A percentile compares a stretch with the other conserved stretches of the same genome.
Evolutionary conservation across 108 stramenopile species (phyloP).

Genomic region (Cyclotella choctawhatcheeana): DNA sequence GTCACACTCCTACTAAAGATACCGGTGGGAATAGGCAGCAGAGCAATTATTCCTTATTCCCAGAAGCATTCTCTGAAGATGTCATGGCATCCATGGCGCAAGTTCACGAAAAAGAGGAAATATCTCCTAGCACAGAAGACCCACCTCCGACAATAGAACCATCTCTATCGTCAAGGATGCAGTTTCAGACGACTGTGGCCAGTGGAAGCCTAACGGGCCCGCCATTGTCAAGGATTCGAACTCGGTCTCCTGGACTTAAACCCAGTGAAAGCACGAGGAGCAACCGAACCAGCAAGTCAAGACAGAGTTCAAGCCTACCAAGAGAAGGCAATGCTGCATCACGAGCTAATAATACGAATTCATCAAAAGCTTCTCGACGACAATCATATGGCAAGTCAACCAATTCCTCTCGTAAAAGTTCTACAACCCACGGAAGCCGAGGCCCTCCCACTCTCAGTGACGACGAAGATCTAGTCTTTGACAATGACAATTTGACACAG

Average conservation of each 20-base stretch:
- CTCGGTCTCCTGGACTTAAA: not conserved
- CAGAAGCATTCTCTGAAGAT: not conserved
- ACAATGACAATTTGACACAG: not conserved
- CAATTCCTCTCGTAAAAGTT: not conserved
- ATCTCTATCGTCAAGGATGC: conserved; percentile 6
- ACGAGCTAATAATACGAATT: not conserved
- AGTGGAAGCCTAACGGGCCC: too few relatives aligned
- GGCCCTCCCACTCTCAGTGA: conserved; percentile 20
- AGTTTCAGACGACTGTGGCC: too few relatives aligned
- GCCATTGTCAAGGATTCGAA: not conserved
- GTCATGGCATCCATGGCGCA: not conserved
- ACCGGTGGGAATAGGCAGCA: too few relatives aligned
- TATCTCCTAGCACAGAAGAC: conserved; percentile 5
- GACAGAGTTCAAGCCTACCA: not conserved
- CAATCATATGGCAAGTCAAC: not conserved
- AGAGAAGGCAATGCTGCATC: not conserved
- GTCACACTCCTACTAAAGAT: not conserved
- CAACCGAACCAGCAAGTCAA: not conserved
- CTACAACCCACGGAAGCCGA: conserved; percentile 3
- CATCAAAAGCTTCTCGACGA: not conserved
- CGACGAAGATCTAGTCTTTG: not conserved
- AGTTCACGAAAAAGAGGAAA: not conserved
- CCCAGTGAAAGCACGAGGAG: conserved; percentile 8
- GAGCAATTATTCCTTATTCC: conserved; percentile 9
- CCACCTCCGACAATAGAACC: conserved; percentile 9